These are phyloP conservation scores for Eruca vesicaria DNA, from an alignment of 441 rosid species.

Conservation along the genomic window DNA sequence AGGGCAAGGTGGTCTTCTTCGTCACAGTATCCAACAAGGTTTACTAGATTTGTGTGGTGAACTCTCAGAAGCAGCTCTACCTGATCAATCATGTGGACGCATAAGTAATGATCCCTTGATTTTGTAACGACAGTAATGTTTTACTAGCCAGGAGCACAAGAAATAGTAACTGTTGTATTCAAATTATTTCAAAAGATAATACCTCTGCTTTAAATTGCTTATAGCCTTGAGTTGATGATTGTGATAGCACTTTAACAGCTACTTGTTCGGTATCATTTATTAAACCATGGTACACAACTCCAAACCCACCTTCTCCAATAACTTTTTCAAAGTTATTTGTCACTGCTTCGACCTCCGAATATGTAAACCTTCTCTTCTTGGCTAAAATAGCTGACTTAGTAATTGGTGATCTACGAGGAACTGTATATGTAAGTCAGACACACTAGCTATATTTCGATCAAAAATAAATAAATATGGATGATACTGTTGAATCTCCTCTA, in stretches of 20 bases:
- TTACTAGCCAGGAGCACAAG: too few relatives aligned
- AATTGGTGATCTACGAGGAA: too few relatives aligned
- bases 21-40: neutral
- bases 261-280: slow-evolving; percentile 21
- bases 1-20: neutral
- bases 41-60: neutral
- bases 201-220: slow-evolving; percentile 14
- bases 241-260: slow-evolving; percentile 37
- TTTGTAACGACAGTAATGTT: too few relatives aligned
- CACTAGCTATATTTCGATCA: too few relatives aligned
- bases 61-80: neutral
- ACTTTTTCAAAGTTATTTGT: slow-evolving; percentile 33
- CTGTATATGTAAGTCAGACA: too few relatives aligned
- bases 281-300: slow-evolving; percentile 5
- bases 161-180: too few relatives aligned
- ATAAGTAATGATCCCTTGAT: neutral
- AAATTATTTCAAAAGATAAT: too few relatives aligned
- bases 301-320: slow-evolving; percentile 47
- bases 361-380: neutral
- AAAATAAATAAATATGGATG: too few relatives aligned
- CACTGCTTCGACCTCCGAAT: slow-evolving; percentile 22
- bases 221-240: slow-evolving; percentile 37
- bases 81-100: neutral
- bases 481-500: neutral
- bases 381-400: neutral